Evolutionary conservation across 2,329 filamentous ascomycete species (phyloP), one percentile per base, ranked within the genome.

Genomic region (Zasmidium cellare): DNA sequence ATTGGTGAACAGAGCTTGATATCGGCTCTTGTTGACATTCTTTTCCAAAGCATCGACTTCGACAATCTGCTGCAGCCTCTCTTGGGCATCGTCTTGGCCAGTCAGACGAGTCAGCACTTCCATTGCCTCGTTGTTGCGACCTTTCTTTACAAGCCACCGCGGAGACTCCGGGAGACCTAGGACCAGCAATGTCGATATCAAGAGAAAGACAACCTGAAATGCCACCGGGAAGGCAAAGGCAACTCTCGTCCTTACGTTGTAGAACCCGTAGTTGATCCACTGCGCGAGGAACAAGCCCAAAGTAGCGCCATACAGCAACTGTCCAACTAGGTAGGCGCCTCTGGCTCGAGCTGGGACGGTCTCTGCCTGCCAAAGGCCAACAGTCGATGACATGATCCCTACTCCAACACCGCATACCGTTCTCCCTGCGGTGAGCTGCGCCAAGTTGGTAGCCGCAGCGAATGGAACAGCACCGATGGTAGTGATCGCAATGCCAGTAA

Each of bases 251-350:
- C 52, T 25, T 14, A 67, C 63, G 25, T 55, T 54, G 55, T 76
- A 75, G 44, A 70, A 71, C 53, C 78, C 79, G 53, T 76, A 81
- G 55, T 80, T 77, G 61, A 80, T 79, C 78, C 78, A 80, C 67
- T 80, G 80, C 5, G 80, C 79, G 51, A 82, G 80, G 24, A 78
- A 59, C n/a, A 59, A 48, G 3, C 57, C 57, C 16, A 53, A 23
- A 1, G 53, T 67, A 5, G 78, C 81, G 45, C 80, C 80, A 53
- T 59, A 82, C 77, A n/a, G 79, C 78, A 55, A 81, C 79, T 47
- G 76, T 70, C 69, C 80, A 79, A 67, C 77, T 80, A 67, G 79
- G 82, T 46, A 87, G 83, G 70, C 83, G 85, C 64, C 87, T 85
- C 55, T 86, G 71, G 25, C 84, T 77, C 61, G 84, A 84, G 63